Evolutionary conservation across 352 stramenopile species (phyloP), one percentile per base, ranked within the genome.

Genomic region (Albugo candida): DNA sequence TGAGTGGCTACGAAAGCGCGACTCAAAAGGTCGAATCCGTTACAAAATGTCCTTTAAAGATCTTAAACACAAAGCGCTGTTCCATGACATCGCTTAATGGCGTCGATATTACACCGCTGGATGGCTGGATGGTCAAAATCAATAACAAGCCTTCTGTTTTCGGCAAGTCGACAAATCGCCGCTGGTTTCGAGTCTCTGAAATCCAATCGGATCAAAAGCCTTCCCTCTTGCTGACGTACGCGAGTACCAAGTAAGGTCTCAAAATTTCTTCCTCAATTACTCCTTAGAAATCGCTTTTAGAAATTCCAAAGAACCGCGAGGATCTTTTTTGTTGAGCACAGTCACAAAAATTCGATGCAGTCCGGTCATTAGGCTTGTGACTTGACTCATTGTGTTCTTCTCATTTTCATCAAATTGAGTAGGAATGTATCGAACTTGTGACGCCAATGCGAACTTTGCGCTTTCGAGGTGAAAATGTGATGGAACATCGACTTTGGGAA

Each of bases 51-150:
- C 24, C 24, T 31, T 31, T 31, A 8, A 31, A 31, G 38, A 43
- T 43, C 38, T 8, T n/a, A n/a, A 43, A 10, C 8, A 10, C 3
- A 24, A 24, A 43, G 17, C 38, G 20, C 38, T 24, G 37, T 48
- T 36, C 42, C 18, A 61, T 60, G 49, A 48, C 82, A 49, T 70
- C 81, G 13, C n/a, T n/a, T n/a, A 71, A 88, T 31, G 76, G 76
- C 35, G 71, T 88, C 16, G 71, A 88, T 50, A 85, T 88, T 62
- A 79, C 70, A 47, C 68, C 70, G 58, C 63, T 85, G 21, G 76
- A 88, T 53, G 76, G 76, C 24, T 88, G 73, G 72, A 81, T 88
- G 71, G 49, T 81, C 55, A 88, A 88, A 55, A 82, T 86, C 67
- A 83, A 88, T 52, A 85, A 59, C 65, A 85, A 85, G 24, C 72